Evolutionary conservation across 1,139 yeast genomes (phyloP).

Genomic region (Lodderomyces oxycetoniae): DNA sequence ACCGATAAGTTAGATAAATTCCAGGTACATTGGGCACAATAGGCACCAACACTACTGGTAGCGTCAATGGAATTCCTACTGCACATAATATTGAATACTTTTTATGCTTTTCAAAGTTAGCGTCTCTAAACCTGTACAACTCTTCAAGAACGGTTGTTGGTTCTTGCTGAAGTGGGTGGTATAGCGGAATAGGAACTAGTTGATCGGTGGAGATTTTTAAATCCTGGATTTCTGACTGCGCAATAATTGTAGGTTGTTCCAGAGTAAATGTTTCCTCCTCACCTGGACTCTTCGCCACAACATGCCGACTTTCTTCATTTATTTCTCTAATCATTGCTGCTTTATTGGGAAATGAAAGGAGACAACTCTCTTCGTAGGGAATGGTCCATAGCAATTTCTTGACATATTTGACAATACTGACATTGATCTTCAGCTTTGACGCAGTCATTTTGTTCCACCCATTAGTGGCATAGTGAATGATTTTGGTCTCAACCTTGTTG

Average conservation of each 20-base stretch:
- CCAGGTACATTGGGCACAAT: constrained; percentile 96
- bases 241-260: constrained; percentile 15
- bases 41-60: constrained; percentile 80
- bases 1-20: constrained; percentile 73
- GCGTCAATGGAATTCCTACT: constrained; percentile 66
- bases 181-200: constrained; percentile 39
- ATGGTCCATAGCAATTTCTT: constrained; percentile 37
- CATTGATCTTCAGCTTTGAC: constrained; percentile 37
- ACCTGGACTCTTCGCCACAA: neutral
- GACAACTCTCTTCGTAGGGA: constrained; percentile 50
- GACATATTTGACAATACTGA: constrained; percentile 33
- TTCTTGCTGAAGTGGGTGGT: constrained; percentile 37
- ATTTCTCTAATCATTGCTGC: constrained; percentile 46
- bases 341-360: constrained; percentile 49
- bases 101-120: constrained; percentile 26
- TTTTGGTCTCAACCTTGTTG: constrained; percentile 35
- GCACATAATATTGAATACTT: constrained; percentile 44
- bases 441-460: constrained; percentile 44
- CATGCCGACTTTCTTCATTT: constrained; percentile 21
- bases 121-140: constrained; percentile 25
- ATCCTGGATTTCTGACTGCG: constrained; percentile 31
- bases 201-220: constrained; percentile 29
- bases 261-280: constrained; percentile 4
- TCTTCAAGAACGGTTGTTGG: constrained; percentile 31
- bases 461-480: constrained; percentile 33